A percentile compares a stretch with the other conserved stretches of the same genome.
Evolutionary conservation across 2,329 filamentous ascomycete genomes (phyloP).

Genomic region (Dothideomycetes sp.): DNA sequence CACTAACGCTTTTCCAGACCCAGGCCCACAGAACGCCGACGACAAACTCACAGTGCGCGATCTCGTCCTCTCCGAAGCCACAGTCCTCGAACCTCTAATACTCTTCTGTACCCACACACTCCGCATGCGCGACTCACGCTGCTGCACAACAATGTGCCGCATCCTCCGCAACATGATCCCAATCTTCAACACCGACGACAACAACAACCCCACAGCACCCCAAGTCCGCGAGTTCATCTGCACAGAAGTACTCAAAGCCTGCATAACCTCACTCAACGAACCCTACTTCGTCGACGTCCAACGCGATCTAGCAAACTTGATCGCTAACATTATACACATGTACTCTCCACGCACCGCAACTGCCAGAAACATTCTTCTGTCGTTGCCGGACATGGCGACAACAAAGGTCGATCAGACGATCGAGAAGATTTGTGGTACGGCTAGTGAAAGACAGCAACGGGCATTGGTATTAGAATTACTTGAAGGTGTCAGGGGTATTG

Average conservation of each 20-base stretch:
- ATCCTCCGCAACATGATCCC: slow-evolving; percentile 80
- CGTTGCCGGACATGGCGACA: slow-evolving; percentile 65
- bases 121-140: slow-evolving; percentile 79
- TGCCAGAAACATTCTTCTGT: slow-evolving; percentile 66
- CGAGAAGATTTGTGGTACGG: slow-evolving; percentile 26
- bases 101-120: slow-evolving; percentile 88
- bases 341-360: slow-evolving; percentile 63
- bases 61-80: slow-evolving; percentile 70
- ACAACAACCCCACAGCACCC: slow-evolving; percentile 45
- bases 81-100: slow-evolving; percentile 78
- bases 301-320: slow-evolving; percentile 79
- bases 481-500: slow-evolving; percentile 78
- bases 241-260: slow-evolving; percentile 78
- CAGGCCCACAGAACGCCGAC: neutral
- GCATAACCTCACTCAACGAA: slow-evolving; percentile 84
- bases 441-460: slow-evolving; percentile 62
- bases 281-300: slow-evolving; percentile 95
- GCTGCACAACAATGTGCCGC: slow-evolving; percentile 74
- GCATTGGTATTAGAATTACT: slow-evolving; percentile 75
- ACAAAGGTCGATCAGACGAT: slow-evolving; percentile 54
- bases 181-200: slow-evolving; percentile 51
- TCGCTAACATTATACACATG: slow-evolving; percentile 72
- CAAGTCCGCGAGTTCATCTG: slow-evolving; percentile 82
- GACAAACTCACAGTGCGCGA: slow-evolving; percentile 57
- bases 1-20: neutral